These are phyloP conservation scores for Solanum hybrid DNA, from an alignment of 305 asterid genomes.

Conservation along the genomic window DNA sequence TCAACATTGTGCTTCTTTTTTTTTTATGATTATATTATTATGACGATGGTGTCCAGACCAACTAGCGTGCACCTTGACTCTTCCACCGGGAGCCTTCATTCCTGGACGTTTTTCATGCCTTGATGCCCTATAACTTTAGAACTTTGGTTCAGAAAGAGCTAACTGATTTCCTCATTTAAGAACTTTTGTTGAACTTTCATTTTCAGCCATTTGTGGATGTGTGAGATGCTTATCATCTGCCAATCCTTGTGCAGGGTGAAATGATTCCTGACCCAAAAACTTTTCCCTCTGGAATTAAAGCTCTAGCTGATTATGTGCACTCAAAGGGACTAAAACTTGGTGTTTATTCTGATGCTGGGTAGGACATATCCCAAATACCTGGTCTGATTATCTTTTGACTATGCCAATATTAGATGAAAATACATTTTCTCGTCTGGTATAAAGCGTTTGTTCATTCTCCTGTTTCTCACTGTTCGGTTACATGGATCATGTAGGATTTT, in stretches of 20 bases:
- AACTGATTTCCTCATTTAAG: not conserved
- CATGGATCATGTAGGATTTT: constrained; percentile 35
- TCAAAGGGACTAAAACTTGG: constrained; percentile 87
- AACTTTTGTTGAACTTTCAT: not conserved
- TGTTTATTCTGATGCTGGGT: constrained; percentile 98
- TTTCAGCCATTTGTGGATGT: not conserved
- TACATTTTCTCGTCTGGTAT: not conserved
- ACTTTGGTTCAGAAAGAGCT: not conserved
- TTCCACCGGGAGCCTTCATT: not conserved
- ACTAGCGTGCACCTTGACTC: not conserved
- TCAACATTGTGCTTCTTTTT: not conserved
- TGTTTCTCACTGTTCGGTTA: not conserved
- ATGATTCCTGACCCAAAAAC: constrained; percentile 51
- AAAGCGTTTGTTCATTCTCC: not conserved
- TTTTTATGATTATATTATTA: no score
- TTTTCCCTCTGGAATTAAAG: constrained; percentile 83
- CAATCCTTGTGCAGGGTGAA: constrained; percentile 50
- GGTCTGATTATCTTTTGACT: not conserved
- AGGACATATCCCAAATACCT: constrained; percentile 16
- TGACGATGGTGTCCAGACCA: not conserved
- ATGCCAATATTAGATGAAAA: not conserved
- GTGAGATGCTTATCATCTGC: not conserved
- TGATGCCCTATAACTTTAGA: not conserved
- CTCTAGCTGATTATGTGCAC: constrained; percentile 84
- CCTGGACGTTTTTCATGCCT: not conserved